Evolutionary conservation across 2,329 filamentous ascomycete species (phyloP).

Genomic region (Epichloe gansuensis): DNA sequence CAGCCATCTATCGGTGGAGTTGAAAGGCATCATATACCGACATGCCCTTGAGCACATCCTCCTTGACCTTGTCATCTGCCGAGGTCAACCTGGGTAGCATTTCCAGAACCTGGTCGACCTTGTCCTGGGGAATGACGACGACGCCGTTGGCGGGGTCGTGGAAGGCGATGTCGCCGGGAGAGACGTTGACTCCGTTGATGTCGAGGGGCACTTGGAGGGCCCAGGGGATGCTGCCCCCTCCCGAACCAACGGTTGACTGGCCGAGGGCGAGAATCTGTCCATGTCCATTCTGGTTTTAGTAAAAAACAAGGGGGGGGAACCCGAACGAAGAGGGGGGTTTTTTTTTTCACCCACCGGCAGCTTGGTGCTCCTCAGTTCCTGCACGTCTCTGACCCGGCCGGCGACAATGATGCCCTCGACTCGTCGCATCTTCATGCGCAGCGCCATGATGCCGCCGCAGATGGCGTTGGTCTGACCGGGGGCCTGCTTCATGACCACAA

Average conservation of each 20-base stretch:
- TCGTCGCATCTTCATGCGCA: conserved; percentile 50
- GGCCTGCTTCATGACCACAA: conserved; percentile 56
- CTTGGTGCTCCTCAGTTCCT: conserved; percentile 40
- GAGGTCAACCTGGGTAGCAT: conserved; percentile 38
- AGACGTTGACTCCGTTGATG: conserved; percentile 29
- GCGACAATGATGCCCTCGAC: conserved; percentile 52
- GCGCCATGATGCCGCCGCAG: conserved; percentile 65
- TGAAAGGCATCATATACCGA: conserved; percentile 55
- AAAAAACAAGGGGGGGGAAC: background rate
- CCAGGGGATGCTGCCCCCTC: conserved; percentile 42
- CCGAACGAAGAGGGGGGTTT: background rate
- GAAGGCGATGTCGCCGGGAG: conserved; percentile 54
- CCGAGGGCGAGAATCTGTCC: conserved; percentile 41
- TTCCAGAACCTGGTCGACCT: conserved; percentile 46
- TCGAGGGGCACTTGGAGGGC: conserved; percentile 33
- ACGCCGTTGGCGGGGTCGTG: conserved; percentile 57
- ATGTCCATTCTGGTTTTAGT: background rate
- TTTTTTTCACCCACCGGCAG: conserved; percentile 32
- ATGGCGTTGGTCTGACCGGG: conserved; percentile 53
- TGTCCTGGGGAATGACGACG: conserved; percentile 50
- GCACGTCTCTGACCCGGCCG: conserved; percentile 54
- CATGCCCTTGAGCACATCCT: conserved; percentile 49
- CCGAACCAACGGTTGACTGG: conserved; percentile 44
- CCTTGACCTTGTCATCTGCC: conserved; percentile 49
- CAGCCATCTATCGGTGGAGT: conserved; percentile 28